Base-by-base conservation (phyloP, 805 yeast species). In the Komagataella ulmi region DNA sequence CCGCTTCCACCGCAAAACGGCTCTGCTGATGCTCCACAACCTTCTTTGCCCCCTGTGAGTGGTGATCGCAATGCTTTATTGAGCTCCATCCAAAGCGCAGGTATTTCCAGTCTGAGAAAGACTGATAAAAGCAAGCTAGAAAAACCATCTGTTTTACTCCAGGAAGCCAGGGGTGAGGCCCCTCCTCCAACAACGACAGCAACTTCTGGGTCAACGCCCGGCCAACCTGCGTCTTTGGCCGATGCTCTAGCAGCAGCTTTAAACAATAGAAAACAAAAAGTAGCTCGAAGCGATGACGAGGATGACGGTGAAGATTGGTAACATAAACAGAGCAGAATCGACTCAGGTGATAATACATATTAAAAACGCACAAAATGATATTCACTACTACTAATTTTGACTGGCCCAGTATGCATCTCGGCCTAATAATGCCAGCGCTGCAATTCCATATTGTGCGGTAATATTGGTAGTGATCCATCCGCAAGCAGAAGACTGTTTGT, bases 181-280 rank as follows among this genome's bases (percentile, higher is more conserved):
- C 61, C 76, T 0, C 73, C 76, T 0, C 58, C 68, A 2, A 56
- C 65, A 0, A 54, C 63, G 6, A 61, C 70, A 0, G 54, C 72
- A 6, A 63, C 73, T 0, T 54, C 65, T 5, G 65, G 66, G 8
- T 58, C 69, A n/a, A 61, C 71, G 7, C 60, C 72, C 12, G 72
- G 67, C 3, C 65, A 68, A n/a, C 75, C 77, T 7, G 81, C 77
- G 3, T 73, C 79, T 12, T 68, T 89, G 53, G 96, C 96, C 1
- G 95, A 87, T 65, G 96, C 96, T 0, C 69, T 89, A 50, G 88
- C 95, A 7, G 86, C 86, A 17, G 98, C 97, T 3, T 74, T 91
- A 57, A 85, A 75, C 59, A 78, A 80, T 52, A 77, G 97, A 61
- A 91, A 91, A 67, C 80, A 77, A 18, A 88, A 88, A 64, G 95